Conservation (phyloP, 2,329 filamentous ascomycete genomes). For the Diaporthe eres region DNA sequence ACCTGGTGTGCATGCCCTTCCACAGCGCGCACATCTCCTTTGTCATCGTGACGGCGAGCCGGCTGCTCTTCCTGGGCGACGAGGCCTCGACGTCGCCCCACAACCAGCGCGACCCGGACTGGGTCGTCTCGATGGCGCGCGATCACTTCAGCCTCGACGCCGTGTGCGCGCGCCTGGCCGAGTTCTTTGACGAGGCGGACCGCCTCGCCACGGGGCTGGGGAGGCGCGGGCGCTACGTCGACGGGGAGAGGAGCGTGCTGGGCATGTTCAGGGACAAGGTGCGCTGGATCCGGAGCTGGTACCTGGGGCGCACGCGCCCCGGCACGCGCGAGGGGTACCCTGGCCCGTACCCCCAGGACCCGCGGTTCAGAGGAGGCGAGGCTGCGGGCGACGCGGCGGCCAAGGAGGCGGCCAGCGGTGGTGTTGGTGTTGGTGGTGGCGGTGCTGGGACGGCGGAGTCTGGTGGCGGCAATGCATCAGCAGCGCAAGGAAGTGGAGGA, state of each 20-base stretch:
- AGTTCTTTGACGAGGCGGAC: conserved; percentile 52
- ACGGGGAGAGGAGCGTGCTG: conserved; percentile 51
- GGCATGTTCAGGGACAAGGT: conserved; percentile 53
- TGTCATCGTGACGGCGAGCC: conserved; percentile 51
- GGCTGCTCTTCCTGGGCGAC: conserved; percentile 53
- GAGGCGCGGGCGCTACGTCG: conserved; percentile 43
- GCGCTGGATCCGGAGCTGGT: conserved; percentile 59
- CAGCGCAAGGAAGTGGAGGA: not conserved
- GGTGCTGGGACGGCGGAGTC: conserved; percentile 8
- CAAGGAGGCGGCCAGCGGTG: conserved; percentile 13
- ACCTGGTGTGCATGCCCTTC: conserved; percentile 51
- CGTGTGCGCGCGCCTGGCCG: conserved; percentile 47
- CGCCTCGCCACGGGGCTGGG: conserved; percentile 31
- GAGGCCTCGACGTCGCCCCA: not conserved
- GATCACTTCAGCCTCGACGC: conserved; percentile 51
- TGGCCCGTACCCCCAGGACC: not conserved
- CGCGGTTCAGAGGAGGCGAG: not conserved
- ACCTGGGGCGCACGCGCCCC: conserved; percentile 37
- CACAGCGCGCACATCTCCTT: conserved; percentile 52
- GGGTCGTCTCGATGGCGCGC: conserved; percentile 53
- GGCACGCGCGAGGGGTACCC: conserved; percentile 16
- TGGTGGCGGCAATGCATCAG: not conserved
- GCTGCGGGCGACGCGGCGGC: not conserved
- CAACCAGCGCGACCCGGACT: conserved; percentile 49
- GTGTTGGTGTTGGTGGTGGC: not conserved